phyloP scores from a whole-genome alignment of 371 early-diverging fungal genomes.

The Syncephalastrum sp. region DNA sequence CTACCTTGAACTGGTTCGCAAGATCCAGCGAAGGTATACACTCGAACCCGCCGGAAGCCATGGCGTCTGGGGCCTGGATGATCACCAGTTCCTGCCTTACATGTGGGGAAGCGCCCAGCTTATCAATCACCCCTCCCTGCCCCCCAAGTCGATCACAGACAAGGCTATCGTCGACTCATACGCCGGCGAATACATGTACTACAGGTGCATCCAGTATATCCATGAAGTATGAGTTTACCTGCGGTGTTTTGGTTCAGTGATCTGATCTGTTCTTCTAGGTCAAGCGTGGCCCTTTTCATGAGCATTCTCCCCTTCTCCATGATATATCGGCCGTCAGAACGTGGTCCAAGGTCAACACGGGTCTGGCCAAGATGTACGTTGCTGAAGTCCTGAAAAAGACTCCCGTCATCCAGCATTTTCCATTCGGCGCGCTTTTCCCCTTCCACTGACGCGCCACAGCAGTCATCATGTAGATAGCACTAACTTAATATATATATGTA shows the following conservation, averaged over 20 bases:
- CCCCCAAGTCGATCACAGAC: conserved; percentile 74
- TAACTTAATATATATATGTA: too few species aligned
- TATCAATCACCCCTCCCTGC: conserved; percentile 57
- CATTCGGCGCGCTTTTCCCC: conserved; percentile 78
- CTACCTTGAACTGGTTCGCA: conserved; percentile 84
- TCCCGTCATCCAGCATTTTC: conserved; percentile 97
- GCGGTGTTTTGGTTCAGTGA: background rate
- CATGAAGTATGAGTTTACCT: conserved; percentile 47
- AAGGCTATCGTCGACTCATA: conserved; percentile 66
- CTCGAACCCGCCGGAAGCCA: conserved; percentile 99
- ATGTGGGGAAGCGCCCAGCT: conserved; percentile 93
- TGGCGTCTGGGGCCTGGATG: conserved; percentile 99
- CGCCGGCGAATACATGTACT: conserved; percentile 83
- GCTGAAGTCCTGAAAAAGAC: conserved; percentile 94
- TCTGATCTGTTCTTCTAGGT: conserved; percentile 29
- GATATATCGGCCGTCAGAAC: conserved; percentile 86
- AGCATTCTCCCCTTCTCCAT: conserved; percentile 93
- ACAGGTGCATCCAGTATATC: conserved; percentile 84
- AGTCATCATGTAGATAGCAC: too few species aligned
- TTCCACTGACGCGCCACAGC: conserved; percentile 15
- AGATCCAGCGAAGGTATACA: conserved; percentile 85
- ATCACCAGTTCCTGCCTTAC: conserved; percentile 97
- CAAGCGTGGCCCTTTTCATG: conserved; percentile 66
- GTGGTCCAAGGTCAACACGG: conserved; percentile 93
- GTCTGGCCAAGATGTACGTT: conserved; percentile 96